Percentiles rank a stretch among this genome's conserved stretches.
Evolutionary conservation across 2,329 filamentous ascomycete species (phyloP).

Genomic region (Botrytis aclada): DNA sequence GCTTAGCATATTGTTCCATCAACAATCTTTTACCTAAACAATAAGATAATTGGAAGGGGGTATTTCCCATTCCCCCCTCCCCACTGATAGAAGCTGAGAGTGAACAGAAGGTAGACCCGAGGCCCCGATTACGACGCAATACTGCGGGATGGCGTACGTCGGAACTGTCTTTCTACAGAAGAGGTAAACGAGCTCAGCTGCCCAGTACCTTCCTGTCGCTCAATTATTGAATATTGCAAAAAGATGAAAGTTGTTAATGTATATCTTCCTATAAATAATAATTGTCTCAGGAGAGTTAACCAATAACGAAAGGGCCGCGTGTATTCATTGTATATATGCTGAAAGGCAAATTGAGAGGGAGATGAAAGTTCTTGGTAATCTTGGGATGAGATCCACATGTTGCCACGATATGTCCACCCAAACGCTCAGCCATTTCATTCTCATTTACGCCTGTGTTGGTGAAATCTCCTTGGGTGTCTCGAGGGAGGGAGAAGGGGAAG

Average conservation of each 20-base stretch:
- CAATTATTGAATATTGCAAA: not conserved
- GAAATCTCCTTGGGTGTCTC: not conserved
- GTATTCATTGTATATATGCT: not conserved
- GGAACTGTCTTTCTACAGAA: not conserved
- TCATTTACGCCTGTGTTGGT: not conserved
- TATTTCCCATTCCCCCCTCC: not conserved
- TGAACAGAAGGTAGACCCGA: not conserved
- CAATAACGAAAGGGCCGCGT: not conserved
- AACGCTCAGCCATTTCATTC: constrained; percentile 1
- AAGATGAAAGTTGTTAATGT: not conserved
- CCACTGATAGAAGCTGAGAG: not conserved
- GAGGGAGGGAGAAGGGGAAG: not conserved
- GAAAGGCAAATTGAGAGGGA: not conserved
- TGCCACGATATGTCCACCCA: constrained; percentile 2
- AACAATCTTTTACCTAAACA: not conserved
- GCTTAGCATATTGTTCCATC: constrained; percentile 3
- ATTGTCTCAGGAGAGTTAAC: not conserved
- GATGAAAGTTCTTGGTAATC: constrained; percentile 10
- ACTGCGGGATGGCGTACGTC: not conserved
- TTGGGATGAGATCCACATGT: constrained; percentile 14
- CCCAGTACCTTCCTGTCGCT: not conserved
- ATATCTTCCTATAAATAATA: not conserved
- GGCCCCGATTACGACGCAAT: not conserved
- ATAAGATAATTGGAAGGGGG: not conserved
- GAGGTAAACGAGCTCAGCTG: not conserved